These are phyloP conservation scores for Pistacia integerrima DNA, from an alignment of 345 rosid genomes.

Conservation along the genomic window DNA sequence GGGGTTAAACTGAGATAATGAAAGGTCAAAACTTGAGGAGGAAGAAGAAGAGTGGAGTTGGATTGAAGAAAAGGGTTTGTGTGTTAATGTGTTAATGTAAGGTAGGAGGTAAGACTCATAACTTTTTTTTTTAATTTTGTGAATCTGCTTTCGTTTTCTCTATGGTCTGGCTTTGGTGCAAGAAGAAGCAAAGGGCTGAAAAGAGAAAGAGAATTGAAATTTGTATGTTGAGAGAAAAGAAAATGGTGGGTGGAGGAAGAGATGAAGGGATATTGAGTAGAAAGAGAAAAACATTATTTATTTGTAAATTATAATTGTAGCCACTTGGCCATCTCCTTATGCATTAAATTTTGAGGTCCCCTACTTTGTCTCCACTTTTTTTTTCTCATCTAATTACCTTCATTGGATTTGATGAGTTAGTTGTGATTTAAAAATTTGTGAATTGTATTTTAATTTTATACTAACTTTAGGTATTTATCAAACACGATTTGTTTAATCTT, in stretches of 20 bases:
- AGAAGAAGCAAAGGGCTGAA: conserved; percentile 34
- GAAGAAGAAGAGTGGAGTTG: conserved; percentile 56
- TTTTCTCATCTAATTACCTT: no score
- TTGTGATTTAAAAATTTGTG: no score
- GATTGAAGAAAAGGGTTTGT: conserved; percentile 58
- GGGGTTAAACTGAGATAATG: no score
- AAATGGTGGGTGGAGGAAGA: conserved; percentile 8
- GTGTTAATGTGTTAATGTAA: conserved; percentile 36
- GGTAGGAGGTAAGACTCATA: conserved; percentile 67
- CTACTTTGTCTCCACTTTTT: no score
- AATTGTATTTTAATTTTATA: no score
- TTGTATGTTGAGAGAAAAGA: background rate
- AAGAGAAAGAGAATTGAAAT: background rate
- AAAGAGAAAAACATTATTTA: background rate
- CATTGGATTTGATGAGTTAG: no score
- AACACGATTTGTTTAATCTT: no score
- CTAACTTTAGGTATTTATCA: no score
- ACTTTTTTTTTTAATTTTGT: conserved; percentile 18
- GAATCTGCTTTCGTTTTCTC: background rate
- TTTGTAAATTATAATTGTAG: background rate
- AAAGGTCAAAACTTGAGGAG: background rate
- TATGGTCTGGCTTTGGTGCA: conserved; percentile 23
- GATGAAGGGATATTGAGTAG: conserved; percentile 6
- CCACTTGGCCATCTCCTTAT: background rate
- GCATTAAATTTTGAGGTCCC: background rate